A percentile compares a stretch with the other conserved stretches of the same genome.
Conservation (phyloP, 1,284 basidiomycete genomes). For the Cryptococcus sp. region DNA sequence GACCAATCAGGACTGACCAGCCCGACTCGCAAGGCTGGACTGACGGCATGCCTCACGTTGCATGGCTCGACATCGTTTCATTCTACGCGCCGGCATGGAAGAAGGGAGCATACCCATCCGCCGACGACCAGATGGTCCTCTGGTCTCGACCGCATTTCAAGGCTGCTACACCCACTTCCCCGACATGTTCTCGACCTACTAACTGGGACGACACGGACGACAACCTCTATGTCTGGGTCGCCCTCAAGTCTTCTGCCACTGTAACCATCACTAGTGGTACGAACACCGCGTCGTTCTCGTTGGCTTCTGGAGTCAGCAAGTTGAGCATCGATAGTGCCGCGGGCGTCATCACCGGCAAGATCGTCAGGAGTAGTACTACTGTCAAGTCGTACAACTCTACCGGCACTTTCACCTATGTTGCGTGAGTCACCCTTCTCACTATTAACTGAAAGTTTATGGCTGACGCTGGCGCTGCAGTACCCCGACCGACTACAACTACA, state of each 20-base stretch:
- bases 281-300: conserved; percentile 31
- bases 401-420: conserved; percentile 36
- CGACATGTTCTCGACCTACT: conserved; percentile 37
- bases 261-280: conserved; percentile 56
- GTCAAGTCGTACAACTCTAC: conserved; percentile 37
- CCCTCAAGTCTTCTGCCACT: conserved; percentile 60
- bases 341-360: conserved; percentile 38
- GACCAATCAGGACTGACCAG: conserved; percentile 46
- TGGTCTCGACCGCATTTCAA: conserved; percentile 73
- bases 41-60: conserved; percentile 47
- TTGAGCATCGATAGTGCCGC: conserved; percentile 34
- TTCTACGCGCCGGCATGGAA: conserved; percentile 77
- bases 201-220: conserved; percentile 53
- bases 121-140: conserved; percentile 68
- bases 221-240: conserved; percentile 64
- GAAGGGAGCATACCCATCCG: conserved; percentile 65
- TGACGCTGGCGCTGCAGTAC: conserved; percentile 11
- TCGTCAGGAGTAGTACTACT: conserved; percentile 32
- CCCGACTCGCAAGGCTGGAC: conserved; percentile 49
- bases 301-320: conserved; percentile 42
- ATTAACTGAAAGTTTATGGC: neutral
- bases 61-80: conserved; percentile 59
- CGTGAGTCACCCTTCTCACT: conserved; percentile 16
- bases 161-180: conserved; percentile 52
- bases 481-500: conserved; percentile 48